Evolutionary conservation across 225 moss, liverwort and hornwort genomes (phyloP).

Genomic region (Polytrichum commune): DNA sequence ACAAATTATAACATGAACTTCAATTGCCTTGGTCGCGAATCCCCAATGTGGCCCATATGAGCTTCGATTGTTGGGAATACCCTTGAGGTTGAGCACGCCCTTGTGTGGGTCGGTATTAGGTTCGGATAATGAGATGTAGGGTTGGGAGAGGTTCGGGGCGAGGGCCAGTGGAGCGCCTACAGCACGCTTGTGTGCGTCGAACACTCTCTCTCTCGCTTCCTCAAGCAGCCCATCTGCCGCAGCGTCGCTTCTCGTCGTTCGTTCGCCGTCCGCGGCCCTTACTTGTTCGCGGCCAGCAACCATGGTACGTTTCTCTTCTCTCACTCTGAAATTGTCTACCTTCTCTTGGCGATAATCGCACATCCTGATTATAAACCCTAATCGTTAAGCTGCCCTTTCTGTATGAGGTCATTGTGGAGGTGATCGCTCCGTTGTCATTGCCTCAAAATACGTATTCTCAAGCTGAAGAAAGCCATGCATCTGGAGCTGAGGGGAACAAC

Average conservation of each 20-base stretch:
- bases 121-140: background rate
- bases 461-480: background rate
- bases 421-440: too few relatives aligned
- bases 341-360: background rate
- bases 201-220: background rate
- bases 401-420: background rate
- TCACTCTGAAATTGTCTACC: background rate
- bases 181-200: background rate
- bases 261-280: background rate
- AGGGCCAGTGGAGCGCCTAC: background rate
- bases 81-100: too few relatives aligned
- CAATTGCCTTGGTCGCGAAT: too few relatives aligned
- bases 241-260: background rate
- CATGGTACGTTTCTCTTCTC: background rate
- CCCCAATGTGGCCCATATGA: too few relatives aligned
- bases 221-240: background rate
- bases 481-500: background rate
- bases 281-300: background rate
- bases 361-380: background rate
- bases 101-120: background rate
- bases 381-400: background rate
- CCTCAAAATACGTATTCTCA: too few relatives aligned
- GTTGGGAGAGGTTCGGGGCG: background rate
- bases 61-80: too few relatives aligned
- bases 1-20: too few relatives aligned